Evolutionary conservation across 2,329 filamentous ascomycete genomes (phyloP).

Genomic region (Leptodontidium sp.): DNA sequence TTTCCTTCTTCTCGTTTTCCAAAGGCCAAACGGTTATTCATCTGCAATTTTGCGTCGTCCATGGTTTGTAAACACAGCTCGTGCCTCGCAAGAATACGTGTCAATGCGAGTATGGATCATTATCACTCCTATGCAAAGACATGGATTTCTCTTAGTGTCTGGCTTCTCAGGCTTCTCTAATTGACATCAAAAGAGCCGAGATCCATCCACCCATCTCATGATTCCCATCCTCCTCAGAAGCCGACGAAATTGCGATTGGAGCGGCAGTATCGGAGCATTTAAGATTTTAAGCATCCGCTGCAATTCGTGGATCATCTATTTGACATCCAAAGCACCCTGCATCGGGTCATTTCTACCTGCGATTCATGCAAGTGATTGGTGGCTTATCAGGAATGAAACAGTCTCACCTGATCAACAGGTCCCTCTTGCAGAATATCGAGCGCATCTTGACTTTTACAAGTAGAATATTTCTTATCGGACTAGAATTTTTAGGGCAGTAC

Average conservation of each 20-base stretch:
- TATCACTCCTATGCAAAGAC: background rate
- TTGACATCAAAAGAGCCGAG: background rate
- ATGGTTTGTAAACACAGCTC: too few species aligned
- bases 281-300: background rate
- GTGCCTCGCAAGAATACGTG: too few species aligned
- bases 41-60: too few species aligned
- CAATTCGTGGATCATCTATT: constrained; percentile 9
- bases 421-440: too few species aligned
- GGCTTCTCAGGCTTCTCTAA: too few species aligned
- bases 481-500: too few species aligned
- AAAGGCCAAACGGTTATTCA: too few species aligned
- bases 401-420: background rate
- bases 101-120: too few species aligned
- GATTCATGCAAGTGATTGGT: constrained; percentile 4
- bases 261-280: background rate
- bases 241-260: background rate
- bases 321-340: background rate
- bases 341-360: background rate
- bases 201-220: background rate
- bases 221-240: background rate
- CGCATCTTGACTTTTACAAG: background rate
- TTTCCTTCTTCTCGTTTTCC: background rate
- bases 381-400: constrained; percentile 5
- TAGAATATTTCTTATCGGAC: too few species aligned
- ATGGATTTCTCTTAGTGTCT: too few species aligned